Percentiles rank a stretch among this genome's conserved stretches.
These are phyloP conservation scores for Vitis hybrid DNA, from an alignment of 177 flowering plant genomes.

Conservation along the genomic window DNA sequence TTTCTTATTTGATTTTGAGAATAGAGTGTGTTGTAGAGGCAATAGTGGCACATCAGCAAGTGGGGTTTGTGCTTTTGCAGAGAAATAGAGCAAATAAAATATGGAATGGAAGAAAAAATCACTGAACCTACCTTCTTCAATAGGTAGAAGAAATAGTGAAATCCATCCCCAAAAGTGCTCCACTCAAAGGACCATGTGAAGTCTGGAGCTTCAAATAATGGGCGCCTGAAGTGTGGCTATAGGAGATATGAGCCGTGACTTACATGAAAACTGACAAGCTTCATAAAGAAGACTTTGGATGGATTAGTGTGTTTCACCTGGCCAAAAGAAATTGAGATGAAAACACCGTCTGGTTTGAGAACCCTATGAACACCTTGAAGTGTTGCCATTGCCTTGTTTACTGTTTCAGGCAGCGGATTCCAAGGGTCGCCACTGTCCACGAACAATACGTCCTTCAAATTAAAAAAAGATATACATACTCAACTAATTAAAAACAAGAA, in stretches of 20 bases:
- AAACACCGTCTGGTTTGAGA: constrained; percentile 74
- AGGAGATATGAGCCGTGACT: constrained; percentile 5
- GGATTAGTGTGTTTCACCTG: constrained; percentile 46
- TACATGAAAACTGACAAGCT: neutral
- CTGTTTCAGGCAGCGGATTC: constrained; percentile 73
- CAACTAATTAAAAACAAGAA: neutral
- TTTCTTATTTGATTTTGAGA: no score
- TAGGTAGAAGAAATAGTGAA: constrained; percentile 84
- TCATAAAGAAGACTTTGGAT: neutral
- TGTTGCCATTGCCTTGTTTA: constrained; percentile 66
- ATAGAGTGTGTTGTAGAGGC: no score
- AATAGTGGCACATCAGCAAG: no score
- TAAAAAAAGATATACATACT: constrained; percentile 3
- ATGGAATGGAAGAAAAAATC: neutral
- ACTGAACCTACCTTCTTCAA: constrained; percentile 65
- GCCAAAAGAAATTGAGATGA: constrained; percentile 88
- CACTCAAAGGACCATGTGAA: constrained; percentile 89
- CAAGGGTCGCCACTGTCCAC: constrained; percentile 97
- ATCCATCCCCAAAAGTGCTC: constrained; percentile 86
- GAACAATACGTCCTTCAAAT: constrained; percentile 89
- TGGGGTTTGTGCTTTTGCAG: no score
- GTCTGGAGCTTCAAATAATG: constrained; percentile 58
- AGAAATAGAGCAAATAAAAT: neutral
- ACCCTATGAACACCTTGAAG: constrained; percentile 81
- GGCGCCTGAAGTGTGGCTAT: constrained; percentile 96